A percentile compares a stretch with the other conserved stretches of the same genome.
Evolutionary conservation across 495 filamentous ascomycete genomes (phyloP).

Genomic region (Polyplosphaeria fusca): DNA sequence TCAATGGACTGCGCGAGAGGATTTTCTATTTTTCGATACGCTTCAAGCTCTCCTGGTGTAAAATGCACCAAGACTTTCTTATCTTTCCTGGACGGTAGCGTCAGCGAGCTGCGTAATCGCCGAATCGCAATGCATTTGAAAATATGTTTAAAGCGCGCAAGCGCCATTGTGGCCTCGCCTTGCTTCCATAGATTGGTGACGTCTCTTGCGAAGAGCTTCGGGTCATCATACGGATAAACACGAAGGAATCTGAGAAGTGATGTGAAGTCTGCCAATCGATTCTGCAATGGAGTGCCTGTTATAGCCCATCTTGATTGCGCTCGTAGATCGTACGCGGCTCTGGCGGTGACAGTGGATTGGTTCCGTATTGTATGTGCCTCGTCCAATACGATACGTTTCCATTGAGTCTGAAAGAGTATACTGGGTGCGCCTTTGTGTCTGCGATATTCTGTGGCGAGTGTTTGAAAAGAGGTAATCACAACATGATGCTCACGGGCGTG

Average conservation of each 20-base stretch:
- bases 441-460: constrained; percentile 4
- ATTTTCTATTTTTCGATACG: neutral
- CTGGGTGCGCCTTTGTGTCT: neutral
- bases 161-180: neutral
- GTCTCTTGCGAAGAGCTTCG: constrained; percentile 33
- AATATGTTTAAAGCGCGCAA: constrained; percentile 3
- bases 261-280: constrained; percentile 4
- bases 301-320: constrained; percentile 11
- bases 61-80: constrained; percentile 1
- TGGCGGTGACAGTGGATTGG: neutral
- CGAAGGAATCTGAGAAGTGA: constrained; percentile 41
- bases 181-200: constrained; percentile 1
- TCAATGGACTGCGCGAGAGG: neutral
- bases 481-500: too few species aligned
- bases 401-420: neutral
- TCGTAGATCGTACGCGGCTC: constrained; percentile 1
- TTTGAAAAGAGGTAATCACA: constrained; percentile 20
- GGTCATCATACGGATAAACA: constrained; percentile 43
- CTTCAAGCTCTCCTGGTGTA: neutral
- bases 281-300: constrained; percentile 13
- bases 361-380: constrained; percentile 13
- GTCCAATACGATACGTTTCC: constrained; percentile 19
- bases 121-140: neutral
- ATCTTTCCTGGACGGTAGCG: constrained; percentile 5
- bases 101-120: neutral